phyloP scores from a whole-genome alignment of 495 filamentous ascomycete genomes.

The Podospora pseudocomata region DNA sequence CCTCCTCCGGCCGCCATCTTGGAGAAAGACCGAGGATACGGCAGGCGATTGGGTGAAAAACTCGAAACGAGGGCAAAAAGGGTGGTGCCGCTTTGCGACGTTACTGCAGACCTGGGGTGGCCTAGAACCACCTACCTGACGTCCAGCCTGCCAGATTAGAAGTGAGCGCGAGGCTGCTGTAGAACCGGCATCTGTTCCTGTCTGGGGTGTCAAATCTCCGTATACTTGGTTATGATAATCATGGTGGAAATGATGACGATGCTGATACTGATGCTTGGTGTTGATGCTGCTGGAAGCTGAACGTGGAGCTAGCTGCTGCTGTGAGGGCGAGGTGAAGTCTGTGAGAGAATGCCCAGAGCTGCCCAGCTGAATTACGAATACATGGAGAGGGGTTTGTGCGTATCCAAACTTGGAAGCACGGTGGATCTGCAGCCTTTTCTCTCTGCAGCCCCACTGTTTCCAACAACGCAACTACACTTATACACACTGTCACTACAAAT shows the following conservation, averaged over 20 bases:
- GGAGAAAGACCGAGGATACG: constrained; percentile 24
- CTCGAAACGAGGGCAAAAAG: constrained; percentile 20
- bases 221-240: background rate
- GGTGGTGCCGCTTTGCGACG: constrained; percentile 22
- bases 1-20: constrained; percentile 30
- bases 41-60: constrained; percentile 27
- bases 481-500: background rate
- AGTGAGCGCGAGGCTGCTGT: constrained; percentile 3
- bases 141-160: background rate
- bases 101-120: constrained; percentile 2
- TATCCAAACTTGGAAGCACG: no score
- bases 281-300: background rate
- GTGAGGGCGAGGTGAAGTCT: background rate
- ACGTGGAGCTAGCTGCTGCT: background rate
- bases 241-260: constrained; percentile 1
- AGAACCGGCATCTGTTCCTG: constrained; percentile 4
- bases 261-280: background rate
- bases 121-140: constrained; percentile 11
- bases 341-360: background rate
- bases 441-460: background rate
- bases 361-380: background rate
- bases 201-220: constrained; percentile 13
- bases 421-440: no score
- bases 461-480: background rate
- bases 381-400: background rate